Evolutionary conservation across 371 early-diverging fungal species (phyloP).

Genomic region (Coelomomyces lativittatus): DNA sequence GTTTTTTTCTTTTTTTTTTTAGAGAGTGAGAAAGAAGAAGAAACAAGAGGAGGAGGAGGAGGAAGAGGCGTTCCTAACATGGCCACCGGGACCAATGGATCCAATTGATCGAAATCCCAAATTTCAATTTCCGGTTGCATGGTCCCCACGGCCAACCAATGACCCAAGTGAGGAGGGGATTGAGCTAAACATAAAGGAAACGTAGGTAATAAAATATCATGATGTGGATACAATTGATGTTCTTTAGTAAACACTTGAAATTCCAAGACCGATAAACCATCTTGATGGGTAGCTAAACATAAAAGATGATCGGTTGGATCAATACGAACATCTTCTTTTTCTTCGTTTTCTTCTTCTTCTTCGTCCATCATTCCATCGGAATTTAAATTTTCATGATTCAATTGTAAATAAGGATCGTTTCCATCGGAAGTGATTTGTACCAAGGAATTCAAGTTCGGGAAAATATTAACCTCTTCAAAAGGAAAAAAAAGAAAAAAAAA

Average conservation of each 20-base stretch:
- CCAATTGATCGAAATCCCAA: conserved; percentile 83
- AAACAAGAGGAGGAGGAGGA: conserved; percentile 44
- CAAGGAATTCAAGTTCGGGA: conserved; percentile 38
- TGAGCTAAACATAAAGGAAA: conserved; percentile 66
- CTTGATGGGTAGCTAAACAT: conserved; percentile 79
- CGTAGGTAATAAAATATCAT: conserved; percentile 91
- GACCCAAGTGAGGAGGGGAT: conserved; percentile 5
- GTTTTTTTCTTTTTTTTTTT: conserved; percentile 95
- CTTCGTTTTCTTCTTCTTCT: conserved; percentile 50
- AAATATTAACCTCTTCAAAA: conserved; percentile 14
- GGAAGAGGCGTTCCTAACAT: conserved; percentile 45
- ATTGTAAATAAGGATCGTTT: conserved; percentile 65
- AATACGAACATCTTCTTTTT: conserved; percentile 57
- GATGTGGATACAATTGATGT: conserved; percentile 66
- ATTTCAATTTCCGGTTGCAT: conserved; percentile 92
- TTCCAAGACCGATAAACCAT: conserved; percentile 83
- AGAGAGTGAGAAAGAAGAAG: conserved; percentile 78
- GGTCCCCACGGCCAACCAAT: conserved; percentile 81
- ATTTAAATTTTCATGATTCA: no score
- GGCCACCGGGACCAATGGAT: conserved; percentile 71
- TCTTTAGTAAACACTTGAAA: conserved; percentile 52
- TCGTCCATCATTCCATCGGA: no score
- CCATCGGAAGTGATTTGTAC: conserved; percentile 6
- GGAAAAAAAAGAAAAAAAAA: background rate
- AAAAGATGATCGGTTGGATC: conserved; percentile 65